Evolutionary conservation across 306 rosid genomes (phyloP).

Genomic region (Vigna mungo): DNA sequence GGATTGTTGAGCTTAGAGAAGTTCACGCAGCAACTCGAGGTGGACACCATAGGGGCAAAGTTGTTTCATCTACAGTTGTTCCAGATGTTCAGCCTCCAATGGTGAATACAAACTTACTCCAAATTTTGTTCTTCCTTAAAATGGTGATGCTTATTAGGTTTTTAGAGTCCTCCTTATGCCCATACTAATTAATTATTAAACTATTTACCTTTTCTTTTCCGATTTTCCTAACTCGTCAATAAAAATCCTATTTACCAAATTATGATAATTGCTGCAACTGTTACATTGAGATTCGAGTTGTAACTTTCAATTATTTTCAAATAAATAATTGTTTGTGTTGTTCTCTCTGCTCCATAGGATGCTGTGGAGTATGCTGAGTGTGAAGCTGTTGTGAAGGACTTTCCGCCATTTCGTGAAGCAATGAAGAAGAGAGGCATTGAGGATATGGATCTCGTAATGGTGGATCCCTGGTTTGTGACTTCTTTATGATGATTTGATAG

Average conservation of each 20-base stretch:
- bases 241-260: neutral
- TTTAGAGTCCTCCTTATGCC: constrained; percentile 1
- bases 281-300: neutral
- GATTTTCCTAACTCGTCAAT: neutral
- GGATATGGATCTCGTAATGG: constrained; percentile 92
- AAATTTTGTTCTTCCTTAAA: neutral
- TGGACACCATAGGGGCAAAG: constrained; percentile 88
- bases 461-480: constrained; percentile 75
- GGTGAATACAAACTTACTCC: constrained; percentile 50
- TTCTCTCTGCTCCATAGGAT: constrained; percentile 56
- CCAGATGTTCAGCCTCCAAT: constrained; percentile 91
- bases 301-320: constrained; percentile 10
- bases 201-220: constrained; percentile 15
- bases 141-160: constrained; percentile 11
- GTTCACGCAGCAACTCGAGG: constrained; percentile 89
- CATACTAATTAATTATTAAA: constrained; percentile 20
- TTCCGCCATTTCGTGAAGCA: constrained; percentile 76
- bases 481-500: constrained; percentile 9
- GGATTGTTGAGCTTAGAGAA: constrained; percentile 73
- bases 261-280: neutral
- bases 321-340: neutral
- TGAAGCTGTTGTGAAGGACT: constrained; percentile 80
- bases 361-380: constrained; percentile 90
- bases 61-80: constrained; percentile 64
- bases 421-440: constrained; percentile 91